Base-by-base conservation (phyloP, 139 green algal genomes). In the Chlorella sp. region DNA sequence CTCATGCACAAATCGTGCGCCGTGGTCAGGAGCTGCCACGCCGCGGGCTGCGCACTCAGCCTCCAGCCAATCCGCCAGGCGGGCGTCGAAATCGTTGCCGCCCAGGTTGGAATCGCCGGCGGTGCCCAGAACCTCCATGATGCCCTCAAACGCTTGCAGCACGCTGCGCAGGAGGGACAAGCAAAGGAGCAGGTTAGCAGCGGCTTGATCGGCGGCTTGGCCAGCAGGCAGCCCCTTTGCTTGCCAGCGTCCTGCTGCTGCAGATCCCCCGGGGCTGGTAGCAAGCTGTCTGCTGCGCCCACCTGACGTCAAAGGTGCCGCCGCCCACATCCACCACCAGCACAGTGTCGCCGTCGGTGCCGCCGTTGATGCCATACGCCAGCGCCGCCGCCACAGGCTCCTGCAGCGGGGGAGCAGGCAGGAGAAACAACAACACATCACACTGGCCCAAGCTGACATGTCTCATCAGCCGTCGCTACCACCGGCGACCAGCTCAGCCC, bases 311-410 rank as follows among this genome's bases (percentile, higher is more conserved):
- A 62, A 93, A 91, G 0, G 95, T 98, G 56, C 95, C 95, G 8
- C 95, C 95, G 1, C 95, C 95, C 40, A 97, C 84, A 83, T 98
- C 95, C 84, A 96, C 92, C 76, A 98, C 95, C 40, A 98, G 90
- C 67, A 97, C 82, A 0, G 90, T 94, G 40, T 88, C 84, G 24
- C 80, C 87, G 48, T 82, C 89, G 32, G 44, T 83, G 62, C 82
- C 80, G 54, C 83, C 87, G 40, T 92, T 91, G 43, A 95, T 93
- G 75, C 94, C 95, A 85, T 96, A 94, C 4, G 94, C 94, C 60
- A 97, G 88, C 20, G 94, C 93, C 4, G 93, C 94, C 30, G 93
- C 94, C 54, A 96, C 93, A 32, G 93, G 93, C 87, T 96, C 92
- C 93, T 89, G 89, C 51, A 60, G 46, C 46, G 46, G n/a, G n/a